These are phyloP conservation scores for Pythium dissotocum DNA, from an alignment of 352 stramenopile species.

Conservation along the genomic window DNA sequence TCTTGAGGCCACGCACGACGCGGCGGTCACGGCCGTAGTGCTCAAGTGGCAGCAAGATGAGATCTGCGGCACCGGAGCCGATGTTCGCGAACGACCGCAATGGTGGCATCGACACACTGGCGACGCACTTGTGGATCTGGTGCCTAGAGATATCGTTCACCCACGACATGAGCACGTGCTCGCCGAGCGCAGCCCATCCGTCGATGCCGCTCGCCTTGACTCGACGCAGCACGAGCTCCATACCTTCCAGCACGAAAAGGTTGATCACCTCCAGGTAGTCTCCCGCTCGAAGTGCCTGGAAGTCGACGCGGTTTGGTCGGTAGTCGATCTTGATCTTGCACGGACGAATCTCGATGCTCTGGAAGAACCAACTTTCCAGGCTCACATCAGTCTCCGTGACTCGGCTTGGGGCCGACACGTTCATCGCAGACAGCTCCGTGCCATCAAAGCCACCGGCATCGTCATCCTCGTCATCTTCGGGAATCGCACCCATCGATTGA, in stretches of 20 bases:
- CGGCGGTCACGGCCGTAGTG: conserved; percentile 83
- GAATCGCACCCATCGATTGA: not conserved
- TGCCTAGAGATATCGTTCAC: conserved; percentile 87
- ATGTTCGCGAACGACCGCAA: conserved; percentile 87
- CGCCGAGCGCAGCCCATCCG: conserved; percentile 66
- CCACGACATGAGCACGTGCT: conserved; percentile 84
- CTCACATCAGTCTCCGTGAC: conserved; percentile 48
- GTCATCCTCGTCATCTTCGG: conserved; percentile 31
- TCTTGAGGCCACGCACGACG: conserved; percentile 82
- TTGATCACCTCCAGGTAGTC: conserved; percentile 91
- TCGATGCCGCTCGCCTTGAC: conserved; percentile 84
- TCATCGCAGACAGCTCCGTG: conserved; percentile 53
- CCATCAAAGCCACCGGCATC: conserved; percentile 28
- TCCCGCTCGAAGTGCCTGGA: conserved; percentile 71
- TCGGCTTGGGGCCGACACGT: conserved; percentile 15
- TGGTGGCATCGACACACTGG: conserved; percentile 85
- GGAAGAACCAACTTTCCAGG: conserved; percentile 80
- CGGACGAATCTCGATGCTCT: conserved; percentile 83
- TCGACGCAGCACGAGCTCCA: conserved; percentile 84
- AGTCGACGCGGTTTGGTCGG: conserved; percentile 85
- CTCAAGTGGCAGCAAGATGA: conserved; percentile 86
- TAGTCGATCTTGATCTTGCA: conserved; percentile 93
- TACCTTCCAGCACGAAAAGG: conserved; percentile 85
- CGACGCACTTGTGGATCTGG: conserved; percentile 89
- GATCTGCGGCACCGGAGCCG: conserved; percentile 76